Evolutionary conservation across 805 yeast genomes (phyloP), one percentile per base, ranked within the genome.

Genomic region (Sugiyamaella americana): DNA sequence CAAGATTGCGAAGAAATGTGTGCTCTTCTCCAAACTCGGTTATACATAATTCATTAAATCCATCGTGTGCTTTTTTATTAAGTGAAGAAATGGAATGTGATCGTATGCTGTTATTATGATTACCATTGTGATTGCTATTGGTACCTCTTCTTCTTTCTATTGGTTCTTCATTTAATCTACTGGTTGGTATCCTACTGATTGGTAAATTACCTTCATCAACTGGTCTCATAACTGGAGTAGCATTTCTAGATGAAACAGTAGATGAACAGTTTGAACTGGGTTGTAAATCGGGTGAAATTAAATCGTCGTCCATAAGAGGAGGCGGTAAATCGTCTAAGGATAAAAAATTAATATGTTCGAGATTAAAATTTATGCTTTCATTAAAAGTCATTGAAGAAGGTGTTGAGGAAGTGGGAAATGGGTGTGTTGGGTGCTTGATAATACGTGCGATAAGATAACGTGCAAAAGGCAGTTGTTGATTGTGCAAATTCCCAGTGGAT

Each of bases 1-100:
- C 35, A 2, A 34, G 21, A 17, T 42, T 37, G 5, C 45, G 37
- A 11, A 45, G 44, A 3, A 45, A n/a, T 10, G 49, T 48, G 17
- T 39, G 44, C 36, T 48, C 51, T 29, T 45, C 51, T 16, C 51
- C 51, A 19, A 11, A 39, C 29, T 30, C 34, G 18, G 24, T 45
- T 2, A 48, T 34, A 3, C 32, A 37, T 11, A 46, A 23, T 29
- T 46, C 50, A 23, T 37, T 43, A 23, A 46, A 46, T 20, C 32
- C 13, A 19, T 46, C 50, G 22, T 26, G 40, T 11, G 6, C 11
- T 6, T 35, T 21, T 6, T 35, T 35, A 16, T 17, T 35, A 5
- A 17, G 6, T 16, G 37, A 21, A 26, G 32, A 26, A 8, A 8
- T 26, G 32, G 32, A 26, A 26, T 26, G 32, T 13, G 32, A 26